Evolutionary conservation across 2,329 filamentous ascomycete species (phyloP), one percentile per base, ranked within the genome.

Genomic region (Pseudovirgaria hyperparasitica): DNA sequence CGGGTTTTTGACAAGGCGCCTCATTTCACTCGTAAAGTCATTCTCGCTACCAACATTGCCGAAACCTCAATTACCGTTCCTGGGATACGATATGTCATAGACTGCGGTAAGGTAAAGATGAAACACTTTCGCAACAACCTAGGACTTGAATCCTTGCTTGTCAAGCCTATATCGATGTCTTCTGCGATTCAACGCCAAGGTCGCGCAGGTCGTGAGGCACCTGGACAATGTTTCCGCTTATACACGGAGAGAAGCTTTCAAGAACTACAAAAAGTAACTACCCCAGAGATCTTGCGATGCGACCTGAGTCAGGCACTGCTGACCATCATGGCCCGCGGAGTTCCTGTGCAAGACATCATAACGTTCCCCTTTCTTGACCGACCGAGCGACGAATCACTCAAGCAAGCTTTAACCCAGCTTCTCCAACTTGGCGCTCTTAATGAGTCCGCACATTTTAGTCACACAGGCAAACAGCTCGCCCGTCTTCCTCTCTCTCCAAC

Each of bases 1-100:
- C 70, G 74, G 13, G 85, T 92, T 7, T 96, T 98, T 50, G 64
- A 76, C 29, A 79, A 81, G 1, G 68, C 80, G 13, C 71, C 72
- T 0, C 70, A 73, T 3, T 65, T 65, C n/a, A 92, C 82, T 0
- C 70, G 90, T 22, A 96, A 96, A 47, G 68, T 96, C 9, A 85
- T 98, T 0, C 62, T 98, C 1, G 78, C 86, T 0, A 98, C 90
- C 9, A 98, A 98, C 45, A 96, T 98, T 42, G 90, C 90, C n/a
- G 90, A 98, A 52, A 96, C 90, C 0, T 96, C 90, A 1, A 81
- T 98, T 32, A 98, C 90, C 0, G 86, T 98, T 0, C 80, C 87
- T 0, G 90, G 90, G 2, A 85, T 98, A 5, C 73, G 82, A 4
- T 90, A 80, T 41, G 87, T 98, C 7, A 69, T 98, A 12, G 90